These are phyloP conservation scores for Plectosphaerella cucumerina DNA, from an alignment of 2,329 filamentous ascomycete species.

Conservation along the genomic window DNA sequence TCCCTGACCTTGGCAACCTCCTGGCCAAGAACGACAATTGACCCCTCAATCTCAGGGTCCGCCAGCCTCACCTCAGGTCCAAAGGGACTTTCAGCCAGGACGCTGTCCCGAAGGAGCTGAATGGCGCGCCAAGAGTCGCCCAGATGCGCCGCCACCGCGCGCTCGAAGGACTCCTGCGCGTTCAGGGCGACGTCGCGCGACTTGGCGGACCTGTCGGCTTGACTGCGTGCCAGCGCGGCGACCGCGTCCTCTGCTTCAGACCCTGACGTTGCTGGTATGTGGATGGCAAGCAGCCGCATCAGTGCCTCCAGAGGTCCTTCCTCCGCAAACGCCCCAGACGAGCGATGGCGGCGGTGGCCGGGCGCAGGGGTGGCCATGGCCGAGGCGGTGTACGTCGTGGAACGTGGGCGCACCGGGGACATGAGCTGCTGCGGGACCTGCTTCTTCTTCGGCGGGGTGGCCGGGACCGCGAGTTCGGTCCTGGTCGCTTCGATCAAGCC, in stretches of 20 bases:
- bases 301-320: constrained; percentile 41
- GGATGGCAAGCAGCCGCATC: constrained; percentile 42
- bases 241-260: constrained; percentile 18
- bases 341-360: constrained; percentile 12
- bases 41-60: constrained; percentile 49
- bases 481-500: constrained; percentile 37
- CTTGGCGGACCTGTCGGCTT: constrained; percentile 37
- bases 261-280: constrained; percentile 28
- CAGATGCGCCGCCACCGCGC: constrained; percentile 33
- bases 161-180: constrained; percentile 48
- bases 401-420: constrained; percentile 26
- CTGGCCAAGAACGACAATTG: constrained; percentile 40
- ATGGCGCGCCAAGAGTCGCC: constrained; percentile 44
- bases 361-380: background rate
- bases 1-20: constrained; percentile 37
- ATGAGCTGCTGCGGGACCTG: constrained; percentile 17
- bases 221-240: constrained; percentile 26
- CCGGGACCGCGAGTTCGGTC: constrained; percentile 32
- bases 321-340: constrained; percentile 20
- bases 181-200: constrained; percentile 37
- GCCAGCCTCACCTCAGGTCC: constrained; percentile 39
- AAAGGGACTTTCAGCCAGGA: constrained; percentile 49
- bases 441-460: constrained; percentile 15
- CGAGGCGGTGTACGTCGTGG: background rate
- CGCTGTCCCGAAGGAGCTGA: constrained; percentile 44